Conservation (phyloP, 495 filamentous ascomycete genomes). For the Penicillium malachiteum region DNA sequence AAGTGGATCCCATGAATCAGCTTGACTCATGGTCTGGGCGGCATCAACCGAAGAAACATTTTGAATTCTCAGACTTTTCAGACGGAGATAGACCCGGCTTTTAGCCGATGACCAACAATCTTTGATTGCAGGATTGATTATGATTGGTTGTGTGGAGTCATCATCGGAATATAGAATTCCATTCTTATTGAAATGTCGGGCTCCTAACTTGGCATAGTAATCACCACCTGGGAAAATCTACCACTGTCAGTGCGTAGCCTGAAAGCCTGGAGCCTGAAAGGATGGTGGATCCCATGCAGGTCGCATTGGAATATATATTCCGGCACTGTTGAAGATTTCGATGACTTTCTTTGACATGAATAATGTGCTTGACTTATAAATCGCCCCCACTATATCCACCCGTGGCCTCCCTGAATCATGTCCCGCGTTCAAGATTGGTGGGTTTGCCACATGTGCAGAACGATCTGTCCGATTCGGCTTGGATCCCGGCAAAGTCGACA, state of each 20-base stretch:
- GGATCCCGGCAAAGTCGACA: neutral
- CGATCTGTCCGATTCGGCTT: too few relatives aligned
- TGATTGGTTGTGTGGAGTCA: neutral
- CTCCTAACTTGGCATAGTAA: neutral
- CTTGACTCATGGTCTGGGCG: constrained; percentile 11
- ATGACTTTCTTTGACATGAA: neutral
- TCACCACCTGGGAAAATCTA: too few relatives aligned
- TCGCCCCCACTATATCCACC: neutral
- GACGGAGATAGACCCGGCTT: constrained; percentile 18
- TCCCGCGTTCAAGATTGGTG: neutral
- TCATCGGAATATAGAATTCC: constrained; percentile 22
- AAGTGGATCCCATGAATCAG: constrained; percentile 17
- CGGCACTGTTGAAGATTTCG: neutral
- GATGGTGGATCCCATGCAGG: neutral
- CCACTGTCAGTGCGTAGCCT: too few relatives aligned
- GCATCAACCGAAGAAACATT: neutral
- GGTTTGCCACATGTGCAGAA: neutral
- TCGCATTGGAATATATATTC: constrained; percentile 14
- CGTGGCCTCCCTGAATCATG: neutral
- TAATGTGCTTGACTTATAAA: neutral
- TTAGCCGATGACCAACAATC: constrained; percentile 14
- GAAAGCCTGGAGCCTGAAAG: neutral
- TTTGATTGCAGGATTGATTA: neutral
- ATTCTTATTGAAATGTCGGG: neutral
- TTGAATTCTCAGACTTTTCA: neutral